Conservation (phyloP, 1,139 yeast species). For the Pichia norvegensis region DNA sequence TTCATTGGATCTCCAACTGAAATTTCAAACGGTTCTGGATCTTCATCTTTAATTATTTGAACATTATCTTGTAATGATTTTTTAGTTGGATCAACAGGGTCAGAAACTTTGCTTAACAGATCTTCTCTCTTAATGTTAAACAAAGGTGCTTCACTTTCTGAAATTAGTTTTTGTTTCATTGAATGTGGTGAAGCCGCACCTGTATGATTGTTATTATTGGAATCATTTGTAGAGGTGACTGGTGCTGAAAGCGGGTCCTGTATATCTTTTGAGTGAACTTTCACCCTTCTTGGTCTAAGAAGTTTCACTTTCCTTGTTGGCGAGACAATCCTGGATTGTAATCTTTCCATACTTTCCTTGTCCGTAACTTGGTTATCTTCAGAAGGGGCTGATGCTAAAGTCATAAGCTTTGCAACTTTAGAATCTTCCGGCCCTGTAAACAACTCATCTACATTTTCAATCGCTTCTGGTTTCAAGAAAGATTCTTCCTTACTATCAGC, state of each 20-base stretch:
- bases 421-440: not conserved
- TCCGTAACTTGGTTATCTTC: not conserved
- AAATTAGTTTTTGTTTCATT: constrained; percentile 27
- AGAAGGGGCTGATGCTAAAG: not conserved
- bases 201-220: not conserved
- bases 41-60: constrained; percentile 15
- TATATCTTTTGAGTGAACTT: constrained; percentile 20
- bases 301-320: constrained; percentile 31
- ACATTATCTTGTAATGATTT: not conserved
- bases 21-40: constrained; percentile 42
- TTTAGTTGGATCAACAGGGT: not conserved
- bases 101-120: constrained; percentile 1
- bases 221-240: constrained; percentile 15
- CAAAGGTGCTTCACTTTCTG: constrained; percentile 42
- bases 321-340: constrained; percentile 20
- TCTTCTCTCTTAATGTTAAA: constrained; percentile 13
- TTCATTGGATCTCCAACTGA: constrained; percentile 86
- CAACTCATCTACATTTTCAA: not conserved
- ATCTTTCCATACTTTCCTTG: not conserved
- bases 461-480: constrained; percentile 6
- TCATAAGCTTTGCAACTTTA: not conserved
- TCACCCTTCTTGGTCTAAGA: constrained; percentile 39
- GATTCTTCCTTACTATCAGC: constrained; percentile 9
- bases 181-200: constrained; percentile 5
- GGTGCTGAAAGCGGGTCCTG: constrained; percentile 31